Percentiles rank a stretch among this genome's conserved stretches.
Evolutionary conservation across 257 asterid species (phyloP).

Genomic region (Solanum chaucha): DNA sequence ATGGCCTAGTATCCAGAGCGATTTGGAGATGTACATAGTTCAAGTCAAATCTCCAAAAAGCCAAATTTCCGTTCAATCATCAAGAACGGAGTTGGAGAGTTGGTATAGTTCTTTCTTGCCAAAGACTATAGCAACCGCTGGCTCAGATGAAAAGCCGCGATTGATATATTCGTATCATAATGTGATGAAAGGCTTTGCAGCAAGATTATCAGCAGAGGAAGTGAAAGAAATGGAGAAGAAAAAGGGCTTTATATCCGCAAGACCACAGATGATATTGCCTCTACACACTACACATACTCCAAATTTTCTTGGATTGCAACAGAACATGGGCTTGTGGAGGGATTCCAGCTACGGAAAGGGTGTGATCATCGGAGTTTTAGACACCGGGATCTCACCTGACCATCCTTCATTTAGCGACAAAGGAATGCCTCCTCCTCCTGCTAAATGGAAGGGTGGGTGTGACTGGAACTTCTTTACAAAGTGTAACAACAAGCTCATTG

Average conservation of each 20-base stretch:
- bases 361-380: slow-evolving; percentile 39
- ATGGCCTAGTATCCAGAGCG: neutral
- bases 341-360: slow-evolving; percentile 42
- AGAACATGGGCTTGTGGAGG: slow-evolving; percentile 34
- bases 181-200: slow-evolving; percentile 38
- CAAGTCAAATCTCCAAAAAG: slow-evolving; percentile 17
- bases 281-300: slow-evolving; percentile 40
- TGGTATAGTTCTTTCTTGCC: slow-evolving; percentile 33
- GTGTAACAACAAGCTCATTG: too few relatives aligned
- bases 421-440: too few relatives aligned
- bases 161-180: slow-evolving; percentile 13
- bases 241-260: slow-evolving; percentile 18
- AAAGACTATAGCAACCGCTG: neutral
- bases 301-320: slow-evolving; percentile 34
- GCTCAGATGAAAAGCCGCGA: neutral
- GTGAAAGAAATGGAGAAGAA: slow-evolving; percentile 20
- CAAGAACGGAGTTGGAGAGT: slow-evolving; percentile 1
- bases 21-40: slow-evolving; percentile 28
- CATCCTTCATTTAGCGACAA: slow-evolving; percentile 17
- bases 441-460: too few relatives aligned
- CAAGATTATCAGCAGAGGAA: slow-evolving; percentile 23
- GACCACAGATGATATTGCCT: slow-evolving; percentile 6
- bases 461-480: too few relatives aligned
- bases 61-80: neutral
- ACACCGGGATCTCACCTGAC: slow-evolving; percentile 23